These are phyloP conservation scores for Bidens hawaiensis DNA, from an alignment of 140 eudicot species.

Conservation along the genomic window DNA sequence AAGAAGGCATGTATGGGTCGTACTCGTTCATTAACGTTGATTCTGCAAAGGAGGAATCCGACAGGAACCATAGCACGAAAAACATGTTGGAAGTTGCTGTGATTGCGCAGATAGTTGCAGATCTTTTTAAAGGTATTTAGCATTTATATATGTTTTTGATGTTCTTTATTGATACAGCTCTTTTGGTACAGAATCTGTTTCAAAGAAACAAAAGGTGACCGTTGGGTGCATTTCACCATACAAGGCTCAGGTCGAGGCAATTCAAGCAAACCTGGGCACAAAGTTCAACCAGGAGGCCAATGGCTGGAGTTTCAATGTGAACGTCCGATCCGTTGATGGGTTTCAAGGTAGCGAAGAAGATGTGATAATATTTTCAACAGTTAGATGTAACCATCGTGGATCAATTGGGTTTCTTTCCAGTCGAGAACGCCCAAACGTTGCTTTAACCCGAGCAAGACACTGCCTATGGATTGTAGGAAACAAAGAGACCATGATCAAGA, in stretches of 20 bases:
- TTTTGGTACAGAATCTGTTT: constrained; percentile 23
- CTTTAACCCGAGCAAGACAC: constrained; percentile 36
- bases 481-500: constrained; percentile 27
- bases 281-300: constrained; percentile 13
- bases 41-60: constrained; percentile 31
- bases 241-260: constrained; percentile 57
- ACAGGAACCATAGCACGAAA: constrained; percentile 30
- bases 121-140: constrained; percentile 30
- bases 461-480: constrained; percentile 39
- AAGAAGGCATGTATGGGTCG: constrained; percentile 37
- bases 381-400: constrained; percentile 31
- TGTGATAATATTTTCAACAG: constrained; percentile 39
- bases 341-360: constrained; percentile 61
- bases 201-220: constrained; percentile 34
- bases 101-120: constrained; percentile 27
- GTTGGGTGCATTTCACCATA: constrained; percentile 66
- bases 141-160: background rate
- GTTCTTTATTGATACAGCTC: background rate
- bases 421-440: constrained; percentile 32
- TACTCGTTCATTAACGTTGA: constrained; percentile 42
- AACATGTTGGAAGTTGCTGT: constrained; percentile 42
- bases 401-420: constrained; percentile 41
- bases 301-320: constrained; percentile 34
- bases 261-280: constrained; percentile 37
- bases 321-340: constrained; percentile 59